These are phyloP conservation scores for Plasmodium fragile DNA, from an alignment of 169 alveolate species.

Conservation along the genomic window DNA sequence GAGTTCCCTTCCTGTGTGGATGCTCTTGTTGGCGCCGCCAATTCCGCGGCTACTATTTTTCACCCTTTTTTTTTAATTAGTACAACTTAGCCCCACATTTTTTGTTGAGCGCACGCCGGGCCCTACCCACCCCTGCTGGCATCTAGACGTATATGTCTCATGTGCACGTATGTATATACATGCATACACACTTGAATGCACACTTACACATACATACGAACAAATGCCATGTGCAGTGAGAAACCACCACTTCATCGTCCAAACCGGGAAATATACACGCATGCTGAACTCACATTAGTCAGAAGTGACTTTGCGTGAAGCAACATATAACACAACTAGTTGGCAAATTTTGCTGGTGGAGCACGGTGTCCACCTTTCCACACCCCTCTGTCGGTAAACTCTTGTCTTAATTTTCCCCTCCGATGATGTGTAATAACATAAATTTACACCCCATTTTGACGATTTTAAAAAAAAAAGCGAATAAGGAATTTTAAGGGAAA, in stretches of 20 bases:
- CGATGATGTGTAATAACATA: background rate
- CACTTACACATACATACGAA: background rate
- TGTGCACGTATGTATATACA: background rate
- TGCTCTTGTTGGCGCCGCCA: background rate
- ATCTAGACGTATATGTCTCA: background rate
- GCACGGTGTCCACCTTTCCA: background rate
- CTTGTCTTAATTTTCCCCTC: background rate
- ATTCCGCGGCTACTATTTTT: background rate
- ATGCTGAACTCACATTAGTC: background rate
- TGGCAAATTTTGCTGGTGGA: background rate
- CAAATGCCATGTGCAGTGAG: background rate
- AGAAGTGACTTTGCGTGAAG: background rate
- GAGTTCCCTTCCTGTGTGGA: no score
- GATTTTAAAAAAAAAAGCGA: background rate
- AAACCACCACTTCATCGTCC: background rate
- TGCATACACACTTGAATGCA: background rate
- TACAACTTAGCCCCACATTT: background rate
- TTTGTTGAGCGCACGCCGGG: background rate
- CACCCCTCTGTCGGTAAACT: background rate
- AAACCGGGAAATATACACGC: background rate
- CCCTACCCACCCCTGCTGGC: background rate
- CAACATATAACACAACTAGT: background rate
- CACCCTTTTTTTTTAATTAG: conserved; percentile 20
- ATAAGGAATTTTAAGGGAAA: background rate
- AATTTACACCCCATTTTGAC: background rate